phyloP scores from a whole-genome alignment of 2,329 filamentous ascomycete genomes.

The Penicillium psychrosexuale region DNA sequence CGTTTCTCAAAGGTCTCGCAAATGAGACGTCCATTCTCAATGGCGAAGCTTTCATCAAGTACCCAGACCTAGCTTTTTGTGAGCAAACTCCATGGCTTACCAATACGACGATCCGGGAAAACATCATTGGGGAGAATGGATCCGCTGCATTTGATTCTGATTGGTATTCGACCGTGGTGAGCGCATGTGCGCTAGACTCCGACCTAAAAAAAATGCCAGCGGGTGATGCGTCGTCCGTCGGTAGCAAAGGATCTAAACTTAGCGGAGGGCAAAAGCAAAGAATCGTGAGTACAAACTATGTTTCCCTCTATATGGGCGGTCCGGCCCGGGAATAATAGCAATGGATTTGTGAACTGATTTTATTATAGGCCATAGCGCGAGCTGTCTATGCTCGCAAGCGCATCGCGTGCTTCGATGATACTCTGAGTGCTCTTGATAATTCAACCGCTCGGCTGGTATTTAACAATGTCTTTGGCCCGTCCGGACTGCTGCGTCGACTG shows the following conservation, averaged over 20 bases:
- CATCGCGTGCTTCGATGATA: conserved; percentile 45
- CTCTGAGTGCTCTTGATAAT: conserved; percentile 42
- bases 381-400: conserved; percentile 43
- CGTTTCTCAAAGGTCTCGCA: conserved; percentile 36
- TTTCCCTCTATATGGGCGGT: neutral
- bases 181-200: conserved; percentile 23
- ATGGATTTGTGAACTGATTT: neutral
- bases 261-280: conserved; percentile 49
- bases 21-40: conserved; percentile 26
- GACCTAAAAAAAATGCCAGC: conserved; percentile 30
- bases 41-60: conserved; percentile 13
- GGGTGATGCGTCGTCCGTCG: conserved; percentile 38
- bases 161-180: conserved; percentile 16
- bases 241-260: conserved; percentile 44
- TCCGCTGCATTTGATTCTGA: conserved; percentile 10
- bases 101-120: conserved; percentile 29
- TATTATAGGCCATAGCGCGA: conserved; percentile 36
- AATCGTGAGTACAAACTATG: conserved; percentile 22
- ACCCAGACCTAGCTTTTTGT: conserved; percentile 26
- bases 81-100: conserved; percentile 27
- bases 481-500: conserved; percentile 43
- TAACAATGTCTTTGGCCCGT: conserved; percentile 38
- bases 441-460: conserved; percentile 40
- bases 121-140: conserved; percentile 25
- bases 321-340: neutral